A percentile compares a stretch with the other conserved stretches of the same genome.
Evolutionary conservation across 1,284 basidiomycete genomes (phyloP).

Genomic region (Tilletia horrida): DNA sequence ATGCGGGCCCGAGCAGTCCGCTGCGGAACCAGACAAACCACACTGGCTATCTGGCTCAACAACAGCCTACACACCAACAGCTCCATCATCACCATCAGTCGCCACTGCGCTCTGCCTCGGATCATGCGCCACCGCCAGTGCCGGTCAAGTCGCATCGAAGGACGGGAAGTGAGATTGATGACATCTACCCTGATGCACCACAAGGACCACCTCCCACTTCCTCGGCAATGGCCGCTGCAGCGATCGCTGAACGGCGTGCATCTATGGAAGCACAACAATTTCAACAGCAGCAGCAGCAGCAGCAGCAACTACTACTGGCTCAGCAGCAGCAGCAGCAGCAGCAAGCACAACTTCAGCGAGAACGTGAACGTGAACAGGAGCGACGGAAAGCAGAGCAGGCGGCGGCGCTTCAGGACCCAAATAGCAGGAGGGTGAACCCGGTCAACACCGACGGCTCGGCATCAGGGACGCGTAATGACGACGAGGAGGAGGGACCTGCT

Average conservation of each 20-base stretch:
- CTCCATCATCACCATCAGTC: background rate
- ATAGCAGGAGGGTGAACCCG: no score
- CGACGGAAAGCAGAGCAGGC: background rate
- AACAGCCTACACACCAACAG: background rate
- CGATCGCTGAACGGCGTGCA: slow-evolving; percentile 11
- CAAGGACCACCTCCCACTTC: slow-evolving; percentile 3
- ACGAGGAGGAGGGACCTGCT: slow-evolving; percentile 24
- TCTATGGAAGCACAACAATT: slow-evolving; percentile 12
- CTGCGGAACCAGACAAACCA: background rate
- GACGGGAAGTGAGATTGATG: slow-evolving; percentile 26
- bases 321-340: slow-evolving; percentile 20
- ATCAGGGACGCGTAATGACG: no score
- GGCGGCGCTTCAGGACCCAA: background rate
- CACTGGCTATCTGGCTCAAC: background rate
- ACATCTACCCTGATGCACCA: slow-evolving; percentile 14
- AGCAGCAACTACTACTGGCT: slow-evolving; percentile 26
- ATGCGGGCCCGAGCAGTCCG: background rate
- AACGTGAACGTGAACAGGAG: slow-evolving; percentile 8
- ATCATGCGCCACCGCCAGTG: slow-evolving; percentile 15
- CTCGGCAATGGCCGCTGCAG: slow-evolving; percentile 6
- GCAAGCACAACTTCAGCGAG: slow-evolving; percentile 7
- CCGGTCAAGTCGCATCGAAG: slow-evolving; percentile 9
- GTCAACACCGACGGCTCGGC: no score
- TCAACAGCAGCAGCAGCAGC: slow-evolving; percentile 26
- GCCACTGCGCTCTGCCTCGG: slow-evolving; percentile 17